Evolutionary conservation across 495 filamentous ascomycete genomes (phyloP).

Genomic region (Penicillium manginii): DNA sequence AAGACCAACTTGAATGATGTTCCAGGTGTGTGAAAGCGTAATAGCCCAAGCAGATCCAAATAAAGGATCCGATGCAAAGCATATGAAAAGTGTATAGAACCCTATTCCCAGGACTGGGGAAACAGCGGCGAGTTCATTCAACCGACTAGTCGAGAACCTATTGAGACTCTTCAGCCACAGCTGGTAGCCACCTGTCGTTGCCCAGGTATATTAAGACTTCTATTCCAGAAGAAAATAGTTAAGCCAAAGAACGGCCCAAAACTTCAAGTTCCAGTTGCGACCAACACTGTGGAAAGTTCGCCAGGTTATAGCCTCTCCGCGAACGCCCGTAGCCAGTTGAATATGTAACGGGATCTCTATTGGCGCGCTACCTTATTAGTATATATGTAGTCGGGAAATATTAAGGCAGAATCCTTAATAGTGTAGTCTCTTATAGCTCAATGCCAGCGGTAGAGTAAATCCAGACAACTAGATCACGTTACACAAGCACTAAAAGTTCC

Average conservation of each 20-base stretch:
- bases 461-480: too few relatives aligned
- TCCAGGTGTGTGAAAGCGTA: constrained; percentile 45
- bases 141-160: constrained; percentile 41
- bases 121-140: constrained; percentile 49
- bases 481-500: too few relatives aligned
- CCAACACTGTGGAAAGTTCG: constrained; percentile 32
- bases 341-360: too few relatives aligned
- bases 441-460: too few relatives aligned
- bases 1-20: constrained; percentile 40
- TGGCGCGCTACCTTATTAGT: too few relatives aligned
- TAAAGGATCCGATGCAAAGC: constrained; percentile 52
- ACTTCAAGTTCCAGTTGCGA: constrained; percentile 34
- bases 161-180: constrained; percentile 51
- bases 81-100: constrained; percentile 50
- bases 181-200: constrained; percentile 37
- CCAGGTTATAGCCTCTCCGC: constrained; percentile 35
- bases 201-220: constrained; percentile 34
- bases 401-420: too few relatives aligned
- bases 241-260: constrained; percentile 46
- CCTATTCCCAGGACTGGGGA: constrained; percentile 47
- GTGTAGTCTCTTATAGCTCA: too few relatives aligned
- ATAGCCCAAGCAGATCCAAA: constrained; percentile 49
- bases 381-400: too few relatives aligned
- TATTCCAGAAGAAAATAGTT: constrained; percentile 58
- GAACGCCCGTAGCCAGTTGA: constrained; percentile 27